Base-by-base conservation (phyloP, 176 grass and related monocot species). In the Oryza australiensis region DNA sequence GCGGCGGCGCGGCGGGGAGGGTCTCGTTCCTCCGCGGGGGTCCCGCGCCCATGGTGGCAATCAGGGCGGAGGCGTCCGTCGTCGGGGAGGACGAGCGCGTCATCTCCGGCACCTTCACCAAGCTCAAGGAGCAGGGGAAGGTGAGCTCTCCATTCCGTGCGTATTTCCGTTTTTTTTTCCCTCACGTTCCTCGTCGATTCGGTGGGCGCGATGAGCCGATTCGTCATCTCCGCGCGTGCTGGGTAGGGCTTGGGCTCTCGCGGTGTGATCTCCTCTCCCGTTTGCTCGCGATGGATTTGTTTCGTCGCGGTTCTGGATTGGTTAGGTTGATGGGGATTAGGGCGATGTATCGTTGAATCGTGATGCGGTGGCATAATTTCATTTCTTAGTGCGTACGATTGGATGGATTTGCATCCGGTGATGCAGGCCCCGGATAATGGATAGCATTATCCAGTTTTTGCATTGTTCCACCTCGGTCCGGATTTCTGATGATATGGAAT, bases 31-130 rank as follows among this genome's bases (percentile, higher is more conserved):
- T 73, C 41, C 81, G 78, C 0, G 76, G 65, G 46, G 29, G 12
- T 64, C 32, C 66, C 12, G 48, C 37, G 38, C 62, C 72, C 27
- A 72, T 18, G 68, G 75, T 71, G 53, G 70, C 86, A 30, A 26
- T 86, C 80, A 41, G 79, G 24, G 65, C 82, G 4, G 84, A 77
- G 2, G 22, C 81, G 0, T 60, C 80, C 0, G 43, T 73, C 35
- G 76, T 84, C 12, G 86, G 82, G 18, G 65, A 73, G 51, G 75
- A 71, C 24, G 82, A 75, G 74, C 65, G 68, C 65, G 80, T 62
- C 83, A 96, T 96, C 83, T 92, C 93, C 4, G 88, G 91, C n/a
- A 90, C 90, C 7, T 96, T 96, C 88, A 68, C 90, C 55, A 88
- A 86, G 62, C 93, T 96, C 76, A 90, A 32, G 88, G 80, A 75